Evolutionary conservation across 2,329 filamentous ascomycete species (phyloP).

Genomic region (Xylariaceae sp.): DNA sequence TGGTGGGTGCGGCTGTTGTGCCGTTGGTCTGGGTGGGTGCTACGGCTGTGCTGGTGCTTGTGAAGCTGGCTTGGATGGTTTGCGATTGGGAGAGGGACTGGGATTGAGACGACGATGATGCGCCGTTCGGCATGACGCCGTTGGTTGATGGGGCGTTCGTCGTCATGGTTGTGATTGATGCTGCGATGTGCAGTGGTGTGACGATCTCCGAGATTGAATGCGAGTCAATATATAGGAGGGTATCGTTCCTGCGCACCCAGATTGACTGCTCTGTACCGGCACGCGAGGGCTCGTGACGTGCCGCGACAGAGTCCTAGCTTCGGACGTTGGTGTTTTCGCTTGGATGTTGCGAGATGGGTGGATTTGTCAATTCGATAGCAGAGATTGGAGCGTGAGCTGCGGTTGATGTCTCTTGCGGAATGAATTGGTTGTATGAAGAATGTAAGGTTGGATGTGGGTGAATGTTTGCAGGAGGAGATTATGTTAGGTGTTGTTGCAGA

Average conservation of each 20-base stretch:
- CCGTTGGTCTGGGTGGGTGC: conserved; percentile 15
- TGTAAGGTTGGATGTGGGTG: neutral
- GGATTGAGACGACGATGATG: conserved; percentile 9
- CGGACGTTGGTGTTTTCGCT: neutral
- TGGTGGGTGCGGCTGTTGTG: conserved; percentile 9
- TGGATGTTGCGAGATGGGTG: neutral
- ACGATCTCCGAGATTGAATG: neutral
- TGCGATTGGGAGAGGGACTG: conserved; percentile 10
- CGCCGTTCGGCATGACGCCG: conserved; percentile 7
- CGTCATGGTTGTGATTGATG: conserved; percentile 8
- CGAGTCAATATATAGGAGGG: too few relatives aligned
- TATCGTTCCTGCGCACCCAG: too few relatives aligned
- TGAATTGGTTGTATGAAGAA: neutral
- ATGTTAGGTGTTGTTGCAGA: too few relatives aligned
- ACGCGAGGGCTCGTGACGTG: neutral
- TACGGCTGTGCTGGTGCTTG: conserved; percentile 14
- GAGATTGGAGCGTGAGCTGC: neutral
- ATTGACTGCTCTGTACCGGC: neutral
- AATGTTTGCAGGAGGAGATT: neutral
- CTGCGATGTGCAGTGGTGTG: neutral
- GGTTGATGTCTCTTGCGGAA: neutral
- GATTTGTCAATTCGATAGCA: neutral
- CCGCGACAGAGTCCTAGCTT: neutral
- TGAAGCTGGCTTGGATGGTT: conserved; percentile 11
- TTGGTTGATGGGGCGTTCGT: conserved; percentile 11